Conservation (phyloP, 1,284 basidiomycete genomes). For the Paramarasmius palmivorus region DNA sequence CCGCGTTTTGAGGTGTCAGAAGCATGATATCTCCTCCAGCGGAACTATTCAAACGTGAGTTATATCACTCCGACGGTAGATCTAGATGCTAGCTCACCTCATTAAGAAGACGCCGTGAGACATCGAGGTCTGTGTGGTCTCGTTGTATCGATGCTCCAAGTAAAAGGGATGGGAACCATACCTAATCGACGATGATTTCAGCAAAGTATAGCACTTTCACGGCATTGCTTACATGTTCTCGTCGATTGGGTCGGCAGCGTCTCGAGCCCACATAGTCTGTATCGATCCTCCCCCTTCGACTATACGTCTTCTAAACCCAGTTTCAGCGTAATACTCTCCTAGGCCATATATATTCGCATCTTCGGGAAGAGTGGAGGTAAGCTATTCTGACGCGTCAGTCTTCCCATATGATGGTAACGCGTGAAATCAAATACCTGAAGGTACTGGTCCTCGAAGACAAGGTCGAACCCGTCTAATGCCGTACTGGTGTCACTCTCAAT, state of each 20-base stretch:
- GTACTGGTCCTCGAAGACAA: constrained; percentile 73
- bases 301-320: constrained; percentile 66
- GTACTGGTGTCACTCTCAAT: constrained; percentile 46
- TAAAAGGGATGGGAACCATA: constrained; percentile 76
- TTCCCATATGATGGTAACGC: background rate
- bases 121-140: constrained; percentile 45
- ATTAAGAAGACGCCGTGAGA: constrained; percentile 74
- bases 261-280: constrained; percentile 73
- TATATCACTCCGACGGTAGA: background rate
- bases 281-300: constrained; percentile 57
- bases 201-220: background rate
- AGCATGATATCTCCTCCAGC: constrained; percentile 68
- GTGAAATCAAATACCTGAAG: constrained; percentile 28
- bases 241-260: constrained; percentile 58
- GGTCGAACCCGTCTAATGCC: constrained; percentile 55
- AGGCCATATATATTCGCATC: constrained; percentile 78
- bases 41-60: constrained; percentile 31
- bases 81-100: constrained; percentile 36
- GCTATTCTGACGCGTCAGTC: constrained; percentile 32
- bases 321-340: constrained; percentile 70
- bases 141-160: constrained; percentile 61
- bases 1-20: constrained; percentile 49
- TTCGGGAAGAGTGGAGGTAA: constrained; percentile 63
- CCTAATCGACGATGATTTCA: constrained; percentile 25
- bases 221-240: constrained; percentile 51